These are phyloP conservation scores for Capronia coronata DNA, from an alignment of 2,329 filamentous ascomycete genomes.

Conservation along the genomic window DNA sequence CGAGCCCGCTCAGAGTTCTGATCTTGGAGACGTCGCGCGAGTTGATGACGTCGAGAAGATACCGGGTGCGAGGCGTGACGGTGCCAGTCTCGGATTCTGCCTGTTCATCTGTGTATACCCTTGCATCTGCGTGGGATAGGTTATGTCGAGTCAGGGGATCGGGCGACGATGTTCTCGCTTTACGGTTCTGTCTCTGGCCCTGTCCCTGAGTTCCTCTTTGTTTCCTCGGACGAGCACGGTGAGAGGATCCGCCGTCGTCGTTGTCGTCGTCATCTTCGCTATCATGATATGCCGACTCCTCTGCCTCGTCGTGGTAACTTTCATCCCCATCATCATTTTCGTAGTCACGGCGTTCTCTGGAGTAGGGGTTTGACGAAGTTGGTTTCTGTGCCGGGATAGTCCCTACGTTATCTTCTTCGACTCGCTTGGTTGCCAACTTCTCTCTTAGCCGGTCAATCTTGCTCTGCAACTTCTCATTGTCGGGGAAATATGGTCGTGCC, in stretches of 20 bases:
- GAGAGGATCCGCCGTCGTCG: slow-evolving; percentile 33
- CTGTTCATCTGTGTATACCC: not conserved
- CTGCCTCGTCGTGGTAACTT: slow-evolving; percentile 30
- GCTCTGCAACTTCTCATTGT: slow-evolving; percentile 64
- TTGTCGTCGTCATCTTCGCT: slow-evolving; percentile 22
- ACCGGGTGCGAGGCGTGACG: slow-evolving; percentile 39
- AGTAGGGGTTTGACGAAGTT: not conserved
- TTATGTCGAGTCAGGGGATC: slow-evolving; percentile 17
- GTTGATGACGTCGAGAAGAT: slow-evolving; percentile 43
- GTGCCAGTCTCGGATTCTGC: slow-evolving; percentile 18
- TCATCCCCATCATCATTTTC: slow-evolving; percentile 15
- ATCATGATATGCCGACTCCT: slow-evolving; percentile 33
- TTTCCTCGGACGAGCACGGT: slow-evolving; percentile 29
- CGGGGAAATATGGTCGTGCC: slow-evolving; percentile 77
- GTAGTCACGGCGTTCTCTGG: not conserved
- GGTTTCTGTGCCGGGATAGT: slow-evolving; percentile 10
- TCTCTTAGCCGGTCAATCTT: slow-evolving; percentile 53
- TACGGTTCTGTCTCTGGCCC: slow-evolving; percentile 27
- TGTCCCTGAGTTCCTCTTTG: slow-evolving; percentile 29
- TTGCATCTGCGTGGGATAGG: not conserved
- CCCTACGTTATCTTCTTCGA: slow-evolving; percentile 33
- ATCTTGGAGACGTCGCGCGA: slow-evolving; percentile 42
- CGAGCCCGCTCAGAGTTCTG: slow-evolving; percentile 43
- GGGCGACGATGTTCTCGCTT: slow-evolving; percentile 23
- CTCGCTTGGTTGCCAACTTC: slow-evolving; percentile 37